phyloP scores from a whole-genome alignment of 371 early-diverging fungal genomes.

The Nematocida major region DNA sequence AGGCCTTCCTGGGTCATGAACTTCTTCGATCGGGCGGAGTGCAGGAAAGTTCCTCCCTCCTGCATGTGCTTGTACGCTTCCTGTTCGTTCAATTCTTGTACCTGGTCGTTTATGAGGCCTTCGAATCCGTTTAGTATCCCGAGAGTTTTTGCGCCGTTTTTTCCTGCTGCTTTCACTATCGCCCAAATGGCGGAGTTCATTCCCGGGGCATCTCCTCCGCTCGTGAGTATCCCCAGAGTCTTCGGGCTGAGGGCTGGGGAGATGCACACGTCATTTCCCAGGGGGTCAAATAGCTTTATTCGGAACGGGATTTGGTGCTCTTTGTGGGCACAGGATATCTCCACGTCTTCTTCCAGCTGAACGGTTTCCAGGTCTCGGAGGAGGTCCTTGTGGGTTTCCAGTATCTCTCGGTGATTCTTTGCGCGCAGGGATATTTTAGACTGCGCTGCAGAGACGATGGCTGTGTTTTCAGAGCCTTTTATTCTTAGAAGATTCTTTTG shows the following conservation, averaged over 20 bases:
- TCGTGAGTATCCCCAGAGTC: slow-evolving; percentile 79
- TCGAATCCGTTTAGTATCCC: slow-evolving; percentile 85
- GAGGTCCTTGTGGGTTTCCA: slow-evolving; percentile 40
- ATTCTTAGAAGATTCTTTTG: slow-evolving; percentile 30
- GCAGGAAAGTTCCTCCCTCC: slow-evolving; percentile 89
- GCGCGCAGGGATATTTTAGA: slow-evolving; percentile 34
- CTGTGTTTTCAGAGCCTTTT: slow-evolving; percentile 18
- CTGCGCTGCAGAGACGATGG: slow-evolving; percentile 46
- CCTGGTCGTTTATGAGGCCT: slow-evolving; percentile 86
- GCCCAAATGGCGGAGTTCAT: slow-evolving; percentile 95
- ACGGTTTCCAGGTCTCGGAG: slow-evolving; percentile 36
- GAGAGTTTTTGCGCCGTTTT: slow-evolving; percentile 54
- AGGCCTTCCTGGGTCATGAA: slow-evolving; percentile 81
- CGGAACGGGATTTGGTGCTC: slow-evolving; percentile 44
- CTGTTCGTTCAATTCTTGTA: slow-evolving; percentile 76
- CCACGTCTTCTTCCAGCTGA: slow-evolving; percentile 41
- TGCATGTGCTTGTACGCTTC: slow-evolving; percentile 74
- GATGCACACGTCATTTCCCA: slow-evolving; percentile 39
- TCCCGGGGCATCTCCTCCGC: slow-evolving; percentile 95
- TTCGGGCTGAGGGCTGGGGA: slow-evolving; percentile 31
- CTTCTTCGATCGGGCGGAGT: slow-evolving; percentile 79
- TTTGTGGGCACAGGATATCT: slow-evolving; percentile 27
- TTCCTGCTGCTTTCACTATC: slow-evolving; percentile 73
- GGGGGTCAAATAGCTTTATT: slow-evolving; percentile 35
- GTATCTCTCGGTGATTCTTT: slow-evolving; percentile 37